Conservation (phyloP, 306 rosid species). For the Vigna reflexopilosa region DNA sequence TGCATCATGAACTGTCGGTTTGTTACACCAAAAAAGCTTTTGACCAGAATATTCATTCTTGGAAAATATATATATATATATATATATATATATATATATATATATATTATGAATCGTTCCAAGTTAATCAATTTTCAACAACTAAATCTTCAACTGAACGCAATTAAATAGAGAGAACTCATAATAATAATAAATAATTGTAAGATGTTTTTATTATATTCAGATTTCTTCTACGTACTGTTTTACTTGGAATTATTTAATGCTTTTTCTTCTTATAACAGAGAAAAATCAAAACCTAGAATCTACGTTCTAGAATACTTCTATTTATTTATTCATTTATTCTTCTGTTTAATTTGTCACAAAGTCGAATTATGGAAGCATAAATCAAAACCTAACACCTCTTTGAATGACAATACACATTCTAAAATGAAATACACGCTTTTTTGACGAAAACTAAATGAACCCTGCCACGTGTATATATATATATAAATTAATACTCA, state of each 20-base stretch:
- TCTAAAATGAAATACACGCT: background rate
- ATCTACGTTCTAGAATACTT: background rate
- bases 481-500: too few relatives aligned
- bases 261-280: background rate
- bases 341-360: background rate
- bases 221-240: background rate
- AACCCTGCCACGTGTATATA: too few relatives aligned
- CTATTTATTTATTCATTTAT: background rate
- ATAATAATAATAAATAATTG: background rate
- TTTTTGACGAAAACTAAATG: background rate
- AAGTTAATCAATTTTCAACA: background rate
- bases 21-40: background rate
- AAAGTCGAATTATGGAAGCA: background rate
- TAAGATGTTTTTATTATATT: background rate
- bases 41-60: background rate
- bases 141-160: background rate
- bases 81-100: background rate
- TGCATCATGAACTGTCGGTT: background rate
- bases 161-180: background rate
- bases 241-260: background rate
- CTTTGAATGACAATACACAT: background rate
- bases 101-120: background rate
- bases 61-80: background rate
- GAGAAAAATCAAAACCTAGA: background rate
- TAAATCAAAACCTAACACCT: background rate